phyloP scores from a whole-genome alignment of 345 rosid genomes.

The Sapria himalayana region DNA sequence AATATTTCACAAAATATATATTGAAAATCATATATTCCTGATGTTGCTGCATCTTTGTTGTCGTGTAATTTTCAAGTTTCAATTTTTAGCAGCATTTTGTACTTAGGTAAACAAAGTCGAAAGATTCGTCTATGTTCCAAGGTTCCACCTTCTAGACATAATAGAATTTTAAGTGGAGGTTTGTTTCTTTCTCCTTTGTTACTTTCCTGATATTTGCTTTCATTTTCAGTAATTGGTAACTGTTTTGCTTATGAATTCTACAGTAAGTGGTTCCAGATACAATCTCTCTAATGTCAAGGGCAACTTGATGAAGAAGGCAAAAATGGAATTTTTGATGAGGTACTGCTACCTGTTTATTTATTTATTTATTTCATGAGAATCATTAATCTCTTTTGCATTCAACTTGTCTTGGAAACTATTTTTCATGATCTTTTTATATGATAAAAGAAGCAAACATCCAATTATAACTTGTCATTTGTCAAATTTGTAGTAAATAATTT shows the following conservation, averaged over 20 bases:
- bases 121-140: constrained; percentile 53
- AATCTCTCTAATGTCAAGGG: constrained; percentile 42
- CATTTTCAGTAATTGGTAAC: background rate
- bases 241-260: background rate
- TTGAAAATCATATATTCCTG: too few species aligned
- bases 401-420: too few species aligned
- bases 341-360: constrained; percentile 12
- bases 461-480: too few species aligned
- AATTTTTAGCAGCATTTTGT: too few species aligned
- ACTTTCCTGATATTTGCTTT: background rate
- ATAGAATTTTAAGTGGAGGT: constrained; percentile 48
- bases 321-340: constrained; percentile 59
- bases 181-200: constrained; percentile 4
- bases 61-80: too few species aligned
- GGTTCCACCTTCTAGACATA: constrained; percentile 57
- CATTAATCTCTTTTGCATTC: too few species aligned
- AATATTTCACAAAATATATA: too few species aligned
- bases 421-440: too few species aligned
- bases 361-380: too few species aligned
- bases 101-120: constrained; percentile 72
- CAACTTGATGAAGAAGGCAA: constrained; percentile 84
- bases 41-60: too few species aligned
- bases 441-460: too few species aligned
- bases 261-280: constrained; percentile 41
- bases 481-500: too few species aligned